A percentile compares a stretch with the other conserved stretches of the same genome.
Evolutionary conservation across 148 eudicot genomes (phyloP).

Genomic region (Diospyros kaki): DNA sequence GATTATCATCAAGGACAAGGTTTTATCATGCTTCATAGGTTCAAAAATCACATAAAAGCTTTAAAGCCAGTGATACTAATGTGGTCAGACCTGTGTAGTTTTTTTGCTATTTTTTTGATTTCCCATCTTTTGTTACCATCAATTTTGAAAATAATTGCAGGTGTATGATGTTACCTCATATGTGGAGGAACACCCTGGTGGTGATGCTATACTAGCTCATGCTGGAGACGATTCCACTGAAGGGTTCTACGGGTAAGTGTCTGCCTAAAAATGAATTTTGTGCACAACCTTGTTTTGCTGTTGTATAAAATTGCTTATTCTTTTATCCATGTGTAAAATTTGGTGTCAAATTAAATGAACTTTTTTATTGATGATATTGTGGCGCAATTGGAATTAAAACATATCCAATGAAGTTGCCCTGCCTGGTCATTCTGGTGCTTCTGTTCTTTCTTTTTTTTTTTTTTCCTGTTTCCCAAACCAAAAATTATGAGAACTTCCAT

Average conservation of each 20-base stretch:
- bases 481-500: too few relatives aligned
- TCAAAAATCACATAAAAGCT: not conserved
- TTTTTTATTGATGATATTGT: too few relatives aligned
- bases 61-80: not conserved
- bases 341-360: too few relatives aligned
- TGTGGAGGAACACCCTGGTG: slow-evolving; percentile 99
- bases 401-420: too few relatives aligned
- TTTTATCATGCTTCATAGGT: slow-evolving; percentile 12
- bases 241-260: slow-evolving; percentile 82
- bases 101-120: not conserved
- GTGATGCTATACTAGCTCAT: slow-evolving; percentile 85
- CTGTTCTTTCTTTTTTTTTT: too few relatives aligned
- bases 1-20: slow-evolving; percentile 95
- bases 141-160: slow-evolving; percentile 26
- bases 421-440: too few relatives aligned
- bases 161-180: slow-evolving; percentile 92
- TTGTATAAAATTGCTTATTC: too few relatives aligned
- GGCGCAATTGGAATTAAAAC: too few relatives aligned
- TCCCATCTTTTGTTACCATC: not conserved
- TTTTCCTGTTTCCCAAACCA: too few relatives aligned
- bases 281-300: not conserved
- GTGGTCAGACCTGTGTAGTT: not conserved
- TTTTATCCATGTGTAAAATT: too few relatives aligned
- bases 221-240: slow-evolving; percentile 95
- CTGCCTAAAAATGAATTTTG: slow-evolving; percentile 3